Evolutionary conservation across 208 protist species (phyloP).

Genomic region (Porcisia hertigi): DNA sequence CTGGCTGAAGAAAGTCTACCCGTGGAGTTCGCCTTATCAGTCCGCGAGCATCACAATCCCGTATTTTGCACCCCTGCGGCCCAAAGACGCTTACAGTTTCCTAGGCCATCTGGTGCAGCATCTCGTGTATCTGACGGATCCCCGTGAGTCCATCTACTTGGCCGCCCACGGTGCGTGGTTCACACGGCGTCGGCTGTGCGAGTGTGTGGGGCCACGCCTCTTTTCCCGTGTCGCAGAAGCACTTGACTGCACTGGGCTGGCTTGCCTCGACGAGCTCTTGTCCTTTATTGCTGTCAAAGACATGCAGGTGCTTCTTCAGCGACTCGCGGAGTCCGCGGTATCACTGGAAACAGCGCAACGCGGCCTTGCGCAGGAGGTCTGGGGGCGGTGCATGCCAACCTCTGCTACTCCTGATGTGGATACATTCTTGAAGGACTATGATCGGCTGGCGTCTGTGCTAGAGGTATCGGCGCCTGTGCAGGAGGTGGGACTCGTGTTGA

Average conservation of each 20-base stretch:
- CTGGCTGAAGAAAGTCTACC: constrained; percentile 92
- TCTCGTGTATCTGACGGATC: constrained; percentile 88
- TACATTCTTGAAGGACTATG: constrained; percentile 37
- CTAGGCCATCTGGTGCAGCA: constrained; percentile 94
- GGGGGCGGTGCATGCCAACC: constrained; percentile 27
- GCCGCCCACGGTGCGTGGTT: constrained; percentile 89
- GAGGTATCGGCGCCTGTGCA: background rate
- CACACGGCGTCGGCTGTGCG: constrained; percentile 41
- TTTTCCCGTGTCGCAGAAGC: constrained; percentile 84
- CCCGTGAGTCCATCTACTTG: constrained; percentile 78
- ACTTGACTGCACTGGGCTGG: constrained; percentile 79
- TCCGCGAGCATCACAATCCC: constrained; percentile 94
- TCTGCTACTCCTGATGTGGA: constrained; percentile 10
- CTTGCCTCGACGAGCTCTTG: constrained; percentile 87
- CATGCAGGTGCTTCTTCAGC: constrained; percentile 63
- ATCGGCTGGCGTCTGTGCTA: constrained; percentile 32
- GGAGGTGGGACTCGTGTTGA: constrained; percentile 38
- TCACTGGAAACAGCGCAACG: constrained; percentile 11
- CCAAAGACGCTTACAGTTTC: constrained; percentile 67
- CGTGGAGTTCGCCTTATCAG: constrained; percentile 91
- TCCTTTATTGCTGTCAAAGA: constrained; percentile 93
- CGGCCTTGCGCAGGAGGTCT: constrained; percentile 14
- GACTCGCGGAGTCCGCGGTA: constrained; percentile 30
- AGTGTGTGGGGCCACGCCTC: constrained; percentile 86
- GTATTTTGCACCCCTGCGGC: constrained; percentile 56